Evolutionary conservation across 257 asterid genomes (phyloP).

Genomic region (Primulina eburnea): DNA sequence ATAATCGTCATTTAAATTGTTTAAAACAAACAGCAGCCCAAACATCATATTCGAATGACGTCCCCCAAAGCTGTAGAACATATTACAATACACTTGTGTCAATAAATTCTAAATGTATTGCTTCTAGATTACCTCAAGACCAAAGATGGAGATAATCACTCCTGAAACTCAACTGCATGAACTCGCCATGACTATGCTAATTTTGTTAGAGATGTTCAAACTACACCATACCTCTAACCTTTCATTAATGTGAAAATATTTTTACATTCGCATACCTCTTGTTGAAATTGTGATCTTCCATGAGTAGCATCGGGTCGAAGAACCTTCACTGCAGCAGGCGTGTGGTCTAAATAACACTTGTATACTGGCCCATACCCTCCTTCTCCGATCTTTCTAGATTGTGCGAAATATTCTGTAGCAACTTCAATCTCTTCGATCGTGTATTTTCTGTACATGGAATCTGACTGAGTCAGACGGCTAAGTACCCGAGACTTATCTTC

Average conservation of each 20-base stretch:
- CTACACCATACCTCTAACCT: background rate
- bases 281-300: slow-evolving; percentile 91
- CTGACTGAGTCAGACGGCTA: slow-evolving; percentile 30
- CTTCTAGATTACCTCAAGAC: background rate
- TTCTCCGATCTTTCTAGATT: slow-evolving; percentile 79
- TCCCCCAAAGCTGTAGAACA: background rate
- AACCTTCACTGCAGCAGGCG: slow-evolving; percentile 92
- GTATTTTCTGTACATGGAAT: slow-evolving; percentile 66
- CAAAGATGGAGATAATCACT: background rate
- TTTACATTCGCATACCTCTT: slow-evolving; percentile 55
- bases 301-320: slow-evolving; percentile 96
- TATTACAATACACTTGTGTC: background rate
- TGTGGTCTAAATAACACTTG: slow-evolving; percentile 81
- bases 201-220: background rate
- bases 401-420: slow-evolving; percentile 75
- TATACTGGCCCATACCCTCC: slow-evolving; percentile 97
- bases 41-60: background rate
- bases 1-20: too few species aligned
- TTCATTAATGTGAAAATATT: background rate
- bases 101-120: too few species aligned
- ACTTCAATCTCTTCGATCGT: slow-evolving; percentile 84
- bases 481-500: slow-evolving; percentile 44
- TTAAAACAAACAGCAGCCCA: background rate
- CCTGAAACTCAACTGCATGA: background rate
- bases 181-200: background rate